A percentile compares a stretch with the other conserved stretches of the same genome.
phyloP scores from a whole-genome alignment of 257 asterid genomes.

The Solanum lignicaule region DNA sequence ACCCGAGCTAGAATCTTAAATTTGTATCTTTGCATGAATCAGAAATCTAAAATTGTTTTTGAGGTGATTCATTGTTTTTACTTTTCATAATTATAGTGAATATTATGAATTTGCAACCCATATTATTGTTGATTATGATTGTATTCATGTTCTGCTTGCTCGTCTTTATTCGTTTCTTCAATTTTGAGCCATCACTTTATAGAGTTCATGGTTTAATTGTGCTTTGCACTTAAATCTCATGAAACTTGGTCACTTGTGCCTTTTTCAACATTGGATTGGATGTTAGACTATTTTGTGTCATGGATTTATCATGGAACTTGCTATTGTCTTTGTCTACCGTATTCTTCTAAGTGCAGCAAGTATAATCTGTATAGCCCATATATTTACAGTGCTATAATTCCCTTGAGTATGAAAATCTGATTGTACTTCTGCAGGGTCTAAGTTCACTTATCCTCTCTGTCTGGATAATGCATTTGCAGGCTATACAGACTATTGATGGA shows the following conservation, averaged over 20 bases:
- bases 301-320: neutral
- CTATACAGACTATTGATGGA: conserved; percentile 85
- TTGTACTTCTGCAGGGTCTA: neutral
- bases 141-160: neutral
- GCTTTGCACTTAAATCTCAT: neutral
- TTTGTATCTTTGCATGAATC: neutral
- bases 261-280: neutral
- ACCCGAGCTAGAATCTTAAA: neutral
- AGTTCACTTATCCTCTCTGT: neutral
- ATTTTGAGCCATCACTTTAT: neutral
- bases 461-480: conserved; percentile 31
- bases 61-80: neutral
- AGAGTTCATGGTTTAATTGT: neutral
- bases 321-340: neutral
- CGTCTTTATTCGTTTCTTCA: neutral
- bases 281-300: neutral
- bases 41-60: neutral
- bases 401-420: neutral
- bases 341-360: neutral
- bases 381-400: neutral
- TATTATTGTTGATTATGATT: neutral
- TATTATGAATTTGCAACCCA: neutral
- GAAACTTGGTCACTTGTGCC: neutral
- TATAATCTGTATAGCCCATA: neutral
- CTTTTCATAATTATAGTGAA: neutral